Evolutionary conservation across 75 land plant species (phyloP).

Genomic region (Azolla pinnata): DNA sequence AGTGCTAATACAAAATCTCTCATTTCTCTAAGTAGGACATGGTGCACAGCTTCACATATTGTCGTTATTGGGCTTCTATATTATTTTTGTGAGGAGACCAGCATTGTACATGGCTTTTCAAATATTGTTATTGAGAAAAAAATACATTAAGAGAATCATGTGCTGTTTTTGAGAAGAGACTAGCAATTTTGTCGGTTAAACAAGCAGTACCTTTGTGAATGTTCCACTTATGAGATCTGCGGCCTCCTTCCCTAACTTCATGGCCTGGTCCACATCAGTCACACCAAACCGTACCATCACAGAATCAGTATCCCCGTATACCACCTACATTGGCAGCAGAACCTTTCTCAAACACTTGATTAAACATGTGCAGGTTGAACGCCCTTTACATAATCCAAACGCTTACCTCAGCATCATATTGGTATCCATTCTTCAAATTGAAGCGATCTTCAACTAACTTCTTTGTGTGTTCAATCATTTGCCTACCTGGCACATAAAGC

Average conservation of each 20-base stretch:
- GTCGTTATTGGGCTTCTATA: no score
- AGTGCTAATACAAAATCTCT: no score
- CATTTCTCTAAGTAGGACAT: no score
- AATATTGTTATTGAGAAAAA: no score
- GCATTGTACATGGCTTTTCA: no score
- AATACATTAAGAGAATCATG: no score
- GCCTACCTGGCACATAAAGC: constrained; percentile 49
- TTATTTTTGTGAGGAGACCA: no score
- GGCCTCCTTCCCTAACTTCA: constrained; percentile 90
- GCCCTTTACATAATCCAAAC: constrained; percentile 2
- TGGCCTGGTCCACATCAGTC: constrained; percentile 61
- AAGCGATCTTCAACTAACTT: constrained; percentile 91
- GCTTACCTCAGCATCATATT: constrained; percentile 72
- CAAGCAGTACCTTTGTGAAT: constrained; percentile 60
- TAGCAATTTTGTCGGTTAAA: background rate
- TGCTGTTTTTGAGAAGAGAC: background rate
- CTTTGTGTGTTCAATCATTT: constrained; percentile 99
- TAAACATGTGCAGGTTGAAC: no score
- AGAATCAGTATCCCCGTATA: constrained; percentile 99
- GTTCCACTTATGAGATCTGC: constrained; percentile 88
- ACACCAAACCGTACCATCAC: constrained; percentile 99
- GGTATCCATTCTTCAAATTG: constrained; percentile 52
- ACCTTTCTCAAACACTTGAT: no score
- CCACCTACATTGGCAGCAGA: constrained; percentile 48
- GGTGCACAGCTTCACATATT: no score